Base-by-base conservation (phyloP, 805 yeast species). In the Sporopachydermia quercuum region DNA sequence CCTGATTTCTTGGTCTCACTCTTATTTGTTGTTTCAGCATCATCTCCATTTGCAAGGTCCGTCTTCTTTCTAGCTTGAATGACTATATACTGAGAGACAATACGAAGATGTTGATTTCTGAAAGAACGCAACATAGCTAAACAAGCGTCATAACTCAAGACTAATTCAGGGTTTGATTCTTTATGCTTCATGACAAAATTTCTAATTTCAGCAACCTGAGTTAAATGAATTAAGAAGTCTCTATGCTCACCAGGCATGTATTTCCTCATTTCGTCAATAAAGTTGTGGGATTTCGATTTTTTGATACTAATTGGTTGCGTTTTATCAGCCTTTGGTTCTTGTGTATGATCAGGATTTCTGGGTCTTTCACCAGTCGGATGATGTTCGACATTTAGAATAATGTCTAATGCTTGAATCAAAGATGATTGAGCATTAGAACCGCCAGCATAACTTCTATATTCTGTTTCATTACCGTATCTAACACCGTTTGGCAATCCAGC, bases 391-490 rank as follows among this genome's bases (percentile, higher is more conserved):
- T 74, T 74, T 34, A 87, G 65, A 14, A 85, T 56, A 17, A 83
- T 70, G 54, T 87, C 97, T 45, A 87, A 63, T 17, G 85, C 78
- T 59, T 87, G 96, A 45, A 89, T 81, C 50, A 87, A 65, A 2
- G 96, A 83, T 37, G 87, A 76, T 58, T 87, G 97, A 0, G 95
- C 96, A 55, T 87, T 87, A 3, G 94, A 82, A 1, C 97, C 97
- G 18, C 97, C 97, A 14, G 94, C 68, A 55, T 70, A 78, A 23
- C 58, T 54, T 48, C 78, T 62, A 38, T 74, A 78, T 18, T 48
- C 56, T 2, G 56, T 52, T 51, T 77, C 85, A 40, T 70, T 64
- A 17, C 93, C 94, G 53, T 87, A 87, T 38, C 66, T 62, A 1
- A 87, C 78, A 1, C 96, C 97, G 43, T 76, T 58, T 11, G 76